Evolutionary conservation across 257 asterid genomes (phyloP).

Genomic region (Solanum microdontum): DNA sequence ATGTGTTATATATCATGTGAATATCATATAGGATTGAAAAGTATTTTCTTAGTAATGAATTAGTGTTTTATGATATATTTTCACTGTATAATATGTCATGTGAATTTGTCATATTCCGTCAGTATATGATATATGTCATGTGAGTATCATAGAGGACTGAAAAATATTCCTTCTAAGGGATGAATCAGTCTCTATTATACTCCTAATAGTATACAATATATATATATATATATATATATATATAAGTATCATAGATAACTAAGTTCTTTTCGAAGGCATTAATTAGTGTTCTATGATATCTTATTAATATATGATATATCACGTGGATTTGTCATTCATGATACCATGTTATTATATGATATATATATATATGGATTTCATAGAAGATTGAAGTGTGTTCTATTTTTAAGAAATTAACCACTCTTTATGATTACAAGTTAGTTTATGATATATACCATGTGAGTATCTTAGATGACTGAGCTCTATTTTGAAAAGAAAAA

Average conservation of each 20-base stretch:
- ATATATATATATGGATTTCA: not conserved
- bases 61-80: not conserved
- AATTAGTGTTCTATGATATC: not conserved
- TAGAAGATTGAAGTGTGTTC: not conserved
- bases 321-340: not conserved
- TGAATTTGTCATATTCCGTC: not conserved
- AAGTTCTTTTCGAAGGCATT: too few species aligned
- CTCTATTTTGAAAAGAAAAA: too few species aligned
- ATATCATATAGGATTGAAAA: not conserved
- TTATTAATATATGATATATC: too few species aligned
- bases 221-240: too few species aligned
- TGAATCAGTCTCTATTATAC: not conserved
- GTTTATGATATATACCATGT: not conserved
- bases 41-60: too few species aligned
- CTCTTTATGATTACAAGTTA: not conserved
- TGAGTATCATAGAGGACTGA: not conserved
- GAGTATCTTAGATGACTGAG: not conserved
- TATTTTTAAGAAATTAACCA: too few species aligned
- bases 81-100: too few species aligned
- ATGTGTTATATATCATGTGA: too few species aligned
- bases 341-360: not conserved
- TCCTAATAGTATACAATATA: too few species aligned
- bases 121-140: too few species aligned
- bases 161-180: not conserved
- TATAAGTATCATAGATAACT: too few species aligned